Evolutionary conservation across 2,329 filamentous ascomycete species (phyloP), one percentile per base, ranked within the genome.

Genomic region (Pyricularia sp.): DNA sequence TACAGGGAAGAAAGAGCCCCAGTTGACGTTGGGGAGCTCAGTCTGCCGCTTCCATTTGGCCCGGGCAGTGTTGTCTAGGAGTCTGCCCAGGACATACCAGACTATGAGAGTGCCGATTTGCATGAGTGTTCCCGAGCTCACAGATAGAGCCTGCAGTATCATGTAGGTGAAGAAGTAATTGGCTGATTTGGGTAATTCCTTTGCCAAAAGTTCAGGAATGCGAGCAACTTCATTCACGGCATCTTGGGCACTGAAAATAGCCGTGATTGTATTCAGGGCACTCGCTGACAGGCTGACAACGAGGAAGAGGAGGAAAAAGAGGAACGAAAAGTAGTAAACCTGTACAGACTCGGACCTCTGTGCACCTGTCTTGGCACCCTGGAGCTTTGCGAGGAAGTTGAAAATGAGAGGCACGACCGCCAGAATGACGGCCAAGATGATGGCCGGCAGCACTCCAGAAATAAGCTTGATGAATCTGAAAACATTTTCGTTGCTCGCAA

Each of bases 121-220:
- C 14, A 97, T 82, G 4, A 98, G 82, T 0, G 92, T 94, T 77
- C 92, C 93, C 1, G 94, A 94, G 77, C 93, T 97, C 71, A 92
- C 93, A 71, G 92, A 93, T 74, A 98, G 84, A 0, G 94, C 93
- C 75, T 98, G 95, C 11, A 99, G 88, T 76, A 97, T 90, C 89
- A 99, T 94, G 85, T 99, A 99, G 0, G 93, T 94, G 83, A 97
- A 98, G 82, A 98, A 99, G 79, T 98, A 99, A 76, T 97, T 97
- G 73, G 93, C 91, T 0, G 94, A 90, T 73, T 88, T 91, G 1
- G 95, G 95, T 5, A 99, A 81, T 70, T 94, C 95, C 12, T 83
- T 78, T 0, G 94, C 94, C 31, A 99, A 81, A 0, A 91, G 83
- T 23, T 87, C 78, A 0, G 95, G 87, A 69, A 96, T 86, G 55